phyloP scores from a whole-genome alignment of 2,329 filamentous ascomycete genomes.

The Fusarium palustre region DNA sequence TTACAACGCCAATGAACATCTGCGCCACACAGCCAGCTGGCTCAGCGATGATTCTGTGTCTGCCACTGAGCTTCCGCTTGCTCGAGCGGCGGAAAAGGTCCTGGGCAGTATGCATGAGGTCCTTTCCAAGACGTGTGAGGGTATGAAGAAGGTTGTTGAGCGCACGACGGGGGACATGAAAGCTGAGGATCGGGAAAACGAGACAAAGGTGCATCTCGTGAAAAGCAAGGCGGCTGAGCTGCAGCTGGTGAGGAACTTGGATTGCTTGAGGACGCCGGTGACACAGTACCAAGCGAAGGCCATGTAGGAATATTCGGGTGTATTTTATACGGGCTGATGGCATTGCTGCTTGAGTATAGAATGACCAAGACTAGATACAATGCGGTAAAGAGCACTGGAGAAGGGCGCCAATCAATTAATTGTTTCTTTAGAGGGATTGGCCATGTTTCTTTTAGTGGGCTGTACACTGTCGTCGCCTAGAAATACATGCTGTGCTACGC shows the following conservation, averaged over 20 bases:
- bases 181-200: slow-evolving; percentile 59
- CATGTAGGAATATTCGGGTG: slow-evolving; percentile 51
- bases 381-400: slow-evolving; percentile 16
- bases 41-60: slow-evolving; percentile 77
- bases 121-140: slow-evolving; percentile 74
- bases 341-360: slow-evolving; percentile 9
- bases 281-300: slow-evolving; percentile 70
- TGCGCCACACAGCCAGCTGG: slow-evolving; percentile 75
- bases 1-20: slow-evolving; percentile 50
- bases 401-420: slow-evolving; percentile 4
- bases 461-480: not conserved
- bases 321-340: not conserved
- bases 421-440: not conserved
- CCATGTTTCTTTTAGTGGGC: not conserved
- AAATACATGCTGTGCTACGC: no score
- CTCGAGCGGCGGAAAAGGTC: slow-evolving; percentile 85
- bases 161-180: slow-evolving; percentile 57
- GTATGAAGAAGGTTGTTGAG: slow-evolving; percentile 66
- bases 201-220: slow-evolving; percentile 73
- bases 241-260: slow-evolving; percentile 80
- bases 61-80: slow-evolving; percentile 81
- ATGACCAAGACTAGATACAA: slow-evolving; percentile 33
- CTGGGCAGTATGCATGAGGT: slow-evolving; percentile 93
- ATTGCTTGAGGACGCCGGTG: slow-evolving; percentile 73
- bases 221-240: slow-evolving; percentile 90